phyloP scores from a whole-genome alignment of 2,329 filamentous ascomycete genomes.

The Bipolaris oryzae region DNA sequence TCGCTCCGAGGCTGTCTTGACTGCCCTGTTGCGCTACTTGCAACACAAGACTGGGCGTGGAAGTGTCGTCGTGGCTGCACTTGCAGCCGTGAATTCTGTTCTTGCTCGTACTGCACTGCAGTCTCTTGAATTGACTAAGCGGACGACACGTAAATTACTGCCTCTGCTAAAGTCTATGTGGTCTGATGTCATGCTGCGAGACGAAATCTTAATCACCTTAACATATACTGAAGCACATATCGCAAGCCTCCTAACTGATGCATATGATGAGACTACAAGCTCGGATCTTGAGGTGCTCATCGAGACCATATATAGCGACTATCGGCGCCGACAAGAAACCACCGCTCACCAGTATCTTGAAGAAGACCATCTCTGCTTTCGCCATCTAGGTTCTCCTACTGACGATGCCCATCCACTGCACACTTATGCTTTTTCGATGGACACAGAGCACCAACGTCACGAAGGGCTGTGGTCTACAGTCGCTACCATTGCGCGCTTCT shows the following conservation, averaged over 20 bases:
- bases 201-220: slow-evolving; percentile 75
- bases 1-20: slow-evolving; percentile 62
- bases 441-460: slow-evolving; percentile 34
- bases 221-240: slow-evolving; percentile 62
- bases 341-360: slow-evolving; percentile 60
- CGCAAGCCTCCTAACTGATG: slow-evolving; percentile 35
- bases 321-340: slow-evolving; percentile 70
- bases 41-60: slow-evolving; percentile 65
- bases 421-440: slow-evolving; percentile 44
- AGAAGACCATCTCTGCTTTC: slow-evolving; percentile 71
- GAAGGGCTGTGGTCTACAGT: slow-evolving; percentile 49
- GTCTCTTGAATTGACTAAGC: slow-evolving; percentile 66
- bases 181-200: slow-evolving; percentile 67
- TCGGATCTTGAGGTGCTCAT: slow-evolving; percentile 66
- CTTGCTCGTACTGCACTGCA: slow-evolving; percentile 71
- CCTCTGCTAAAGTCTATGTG: slow-evolving; percentile 78
- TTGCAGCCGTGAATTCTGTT: slow-evolving; percentile 76
- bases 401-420: slow-evolving; percentile 33
- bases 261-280: slow-evolving; percentile 34
- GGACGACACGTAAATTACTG: slow-evolving; percentile 65
- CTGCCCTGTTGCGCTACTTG: slow-evolving; percentile 66
- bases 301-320: slow-evolving; percentile 77
- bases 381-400: slow-evolving; percentile 47
- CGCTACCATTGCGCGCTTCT: slow-evolving; percentile 48
- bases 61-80: slow-evolving; percentile 73